These are phyloP conservation scores for Pyrus bretschneideri DNA, from an alignment of 306 rosid species.

Conservation along the genomic window DNA sequence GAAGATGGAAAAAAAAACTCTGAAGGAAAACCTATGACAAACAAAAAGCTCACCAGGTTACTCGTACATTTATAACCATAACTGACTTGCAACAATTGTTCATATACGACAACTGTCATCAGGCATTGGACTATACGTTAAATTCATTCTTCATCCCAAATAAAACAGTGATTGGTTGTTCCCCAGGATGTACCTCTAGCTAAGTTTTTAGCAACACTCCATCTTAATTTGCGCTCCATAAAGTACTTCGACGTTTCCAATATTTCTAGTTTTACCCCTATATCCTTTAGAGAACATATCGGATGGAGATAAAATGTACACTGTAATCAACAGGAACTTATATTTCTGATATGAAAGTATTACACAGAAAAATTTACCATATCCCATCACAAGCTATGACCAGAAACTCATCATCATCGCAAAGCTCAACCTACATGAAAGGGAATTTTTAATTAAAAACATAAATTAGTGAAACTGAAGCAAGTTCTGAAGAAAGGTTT, in stretches of 20 bases:
- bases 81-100: background rate
- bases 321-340: background rate
- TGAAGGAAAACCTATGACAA: background rate
- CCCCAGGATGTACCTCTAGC: background rate
- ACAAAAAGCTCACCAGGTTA: background rate
- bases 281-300: background rate
- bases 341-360: background rate
- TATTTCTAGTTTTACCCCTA: background rate
- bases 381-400: constrained; percentile 96
- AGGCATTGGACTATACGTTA: background rate
- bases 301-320: background rate
- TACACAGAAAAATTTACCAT: constrained; percentile 44
- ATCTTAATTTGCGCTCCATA: background rate
- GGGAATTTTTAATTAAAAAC: background rate
- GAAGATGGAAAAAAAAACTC: background rate
- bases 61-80: background rate
- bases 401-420: constrained; percentile 86
- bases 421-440: constrained; percentile 62
- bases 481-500: background rate
- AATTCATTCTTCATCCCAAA: background rate
- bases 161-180: background rate
- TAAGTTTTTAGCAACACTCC: background rate
- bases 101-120: background rate
- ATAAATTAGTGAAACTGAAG: background rate
- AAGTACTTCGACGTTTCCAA: background rate